phyloP scores from a whole-genome alignment of 148 eudicot species.

The Oxyria digyna region DNA sequence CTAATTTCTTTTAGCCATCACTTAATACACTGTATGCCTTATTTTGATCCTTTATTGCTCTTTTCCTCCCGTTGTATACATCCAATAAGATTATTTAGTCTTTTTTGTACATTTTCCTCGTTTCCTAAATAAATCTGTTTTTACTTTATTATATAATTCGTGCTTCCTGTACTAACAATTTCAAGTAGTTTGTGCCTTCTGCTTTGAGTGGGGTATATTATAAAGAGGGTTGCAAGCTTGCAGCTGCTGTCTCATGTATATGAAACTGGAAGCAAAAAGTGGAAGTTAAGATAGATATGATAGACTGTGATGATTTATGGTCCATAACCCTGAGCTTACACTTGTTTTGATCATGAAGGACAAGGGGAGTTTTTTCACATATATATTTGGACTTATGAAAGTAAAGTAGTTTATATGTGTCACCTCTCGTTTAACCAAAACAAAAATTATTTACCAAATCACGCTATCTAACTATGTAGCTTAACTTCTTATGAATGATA shows the following conservation, averaged over 20 bases:
- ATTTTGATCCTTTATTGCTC: background rate
- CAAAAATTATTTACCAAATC: background rate
- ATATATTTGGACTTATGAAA: background rate
- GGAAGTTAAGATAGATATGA: background rate
- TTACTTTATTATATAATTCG: background rate
- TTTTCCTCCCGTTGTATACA: background rate
- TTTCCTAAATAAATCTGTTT: background rate
- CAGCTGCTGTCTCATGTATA: background rate
- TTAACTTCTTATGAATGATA: background rate
- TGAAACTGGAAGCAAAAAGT: background rate
- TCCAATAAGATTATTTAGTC: background rate
- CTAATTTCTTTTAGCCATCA: background rate
- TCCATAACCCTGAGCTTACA: background rate
- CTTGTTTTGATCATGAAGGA: background rate
- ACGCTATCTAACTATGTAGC: background rate
- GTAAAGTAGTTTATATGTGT: background rate
- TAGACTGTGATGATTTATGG: background rate
- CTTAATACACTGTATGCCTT: background rate
- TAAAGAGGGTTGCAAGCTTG: background rate
- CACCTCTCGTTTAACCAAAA: no score
- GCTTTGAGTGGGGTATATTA: background rate
- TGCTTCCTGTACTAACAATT: background rate
- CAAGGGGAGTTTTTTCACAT: background rate
- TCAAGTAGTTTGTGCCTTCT: background rate
- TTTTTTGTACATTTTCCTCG: background rate